A percentile compares a stretch with the other conserved stretches of the same genome.
Conservation (phyloP, 768 basidiomycete species). For the Porpolomopsis calyptriformis region DNA sequence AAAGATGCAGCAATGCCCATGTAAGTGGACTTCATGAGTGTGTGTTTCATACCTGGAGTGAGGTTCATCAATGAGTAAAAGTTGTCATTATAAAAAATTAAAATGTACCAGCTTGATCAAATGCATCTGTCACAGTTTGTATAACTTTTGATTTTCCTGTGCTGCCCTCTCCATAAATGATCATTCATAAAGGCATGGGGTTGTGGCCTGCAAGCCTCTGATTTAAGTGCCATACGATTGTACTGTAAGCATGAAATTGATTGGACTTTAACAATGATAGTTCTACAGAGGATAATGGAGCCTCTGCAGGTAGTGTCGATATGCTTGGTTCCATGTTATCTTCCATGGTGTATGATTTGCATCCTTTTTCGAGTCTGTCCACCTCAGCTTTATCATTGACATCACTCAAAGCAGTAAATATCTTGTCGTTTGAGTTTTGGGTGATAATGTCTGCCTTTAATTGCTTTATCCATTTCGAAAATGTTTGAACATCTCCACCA, state of each 20-base stretch:
- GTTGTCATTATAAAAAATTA: too few species aligned
- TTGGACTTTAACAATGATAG: conserved; percentile 12
- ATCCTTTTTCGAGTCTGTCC: neutral
- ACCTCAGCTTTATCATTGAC: neutral
- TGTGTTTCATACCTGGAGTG: neutral
- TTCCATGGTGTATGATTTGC: neutral
- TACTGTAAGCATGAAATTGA: conserved; percentile 23
- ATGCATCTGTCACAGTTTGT: conserved; percentile 5
- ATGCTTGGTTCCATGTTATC: neutral
- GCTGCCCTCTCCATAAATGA: conserved; percentile 23
- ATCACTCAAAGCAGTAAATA: too few species aligned
- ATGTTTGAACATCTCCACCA: neutral
- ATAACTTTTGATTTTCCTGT: conserved; percentile 27
- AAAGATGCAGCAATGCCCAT: conserved; percentile 4
- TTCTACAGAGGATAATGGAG: neutral
- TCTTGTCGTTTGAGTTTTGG: neutral
- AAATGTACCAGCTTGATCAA: neutral
- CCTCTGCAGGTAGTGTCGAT: neutral
- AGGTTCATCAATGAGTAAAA: too few species aligned
- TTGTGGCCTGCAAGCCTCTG: conserved; percentile 12
- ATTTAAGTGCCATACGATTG: conserved; percentile 21
- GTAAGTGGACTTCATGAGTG: conserved; percentile 3
- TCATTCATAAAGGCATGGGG: conserved; percentile 23
- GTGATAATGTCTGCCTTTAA: neutral
- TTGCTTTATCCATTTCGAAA: neutral